Evolutionary conservation across 176 grass and related monocot species (phyloP).

Genomic region (Eragrostis curvula): DNA sequence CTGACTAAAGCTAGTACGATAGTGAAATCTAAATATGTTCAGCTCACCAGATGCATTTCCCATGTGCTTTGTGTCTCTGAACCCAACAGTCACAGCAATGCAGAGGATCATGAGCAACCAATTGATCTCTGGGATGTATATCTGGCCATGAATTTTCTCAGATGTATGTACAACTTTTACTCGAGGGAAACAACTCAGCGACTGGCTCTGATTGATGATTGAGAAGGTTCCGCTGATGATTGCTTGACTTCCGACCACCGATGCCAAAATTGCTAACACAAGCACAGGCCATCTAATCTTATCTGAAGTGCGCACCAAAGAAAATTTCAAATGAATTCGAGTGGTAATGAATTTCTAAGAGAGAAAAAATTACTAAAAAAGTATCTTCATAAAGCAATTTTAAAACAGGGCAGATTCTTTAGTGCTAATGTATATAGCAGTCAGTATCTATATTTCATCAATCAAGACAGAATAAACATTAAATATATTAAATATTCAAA

Average conservation of each 20-base stretch:
- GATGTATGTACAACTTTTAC: conserved; percentile 96
- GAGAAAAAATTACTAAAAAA: conserved; percentile 10
- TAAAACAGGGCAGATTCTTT: not conserved
- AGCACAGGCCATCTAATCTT: conserved; percentile 90
- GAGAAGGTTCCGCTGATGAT: conserved; percentile 99
- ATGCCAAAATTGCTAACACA: conserved; percentile 84
- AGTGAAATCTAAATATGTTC: too few species aligned
- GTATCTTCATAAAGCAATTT: not conserved
- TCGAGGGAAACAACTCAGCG: conserved; percentile 94
- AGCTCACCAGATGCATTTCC: conserved; percentile 94
- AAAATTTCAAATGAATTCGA: conserved; percentile 14
- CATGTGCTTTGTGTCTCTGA: conserved; percentile 94
- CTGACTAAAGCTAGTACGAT: not conserved
- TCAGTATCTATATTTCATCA: not conserved
- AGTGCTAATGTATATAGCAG: not conserved
- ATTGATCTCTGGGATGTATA: conserved; percentile 99
- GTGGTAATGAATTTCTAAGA: not conserved
- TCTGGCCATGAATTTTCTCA: conserved; percentile 94
- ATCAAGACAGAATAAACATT: not conserved
- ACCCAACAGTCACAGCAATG: conserved; percentile 93
- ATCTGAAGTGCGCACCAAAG: conserved; percentile 50
- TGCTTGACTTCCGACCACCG: conserved; percentile 97
- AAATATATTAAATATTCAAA: not conserved
- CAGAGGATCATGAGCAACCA: conserved; percentile 99
- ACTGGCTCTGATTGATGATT: conserved; percentile 96